These are phyloP conservation scores for Chamaecrista fasciculata DNA, from an alignment of 306 rosid species.

Conservation along the genomic window DNA sequence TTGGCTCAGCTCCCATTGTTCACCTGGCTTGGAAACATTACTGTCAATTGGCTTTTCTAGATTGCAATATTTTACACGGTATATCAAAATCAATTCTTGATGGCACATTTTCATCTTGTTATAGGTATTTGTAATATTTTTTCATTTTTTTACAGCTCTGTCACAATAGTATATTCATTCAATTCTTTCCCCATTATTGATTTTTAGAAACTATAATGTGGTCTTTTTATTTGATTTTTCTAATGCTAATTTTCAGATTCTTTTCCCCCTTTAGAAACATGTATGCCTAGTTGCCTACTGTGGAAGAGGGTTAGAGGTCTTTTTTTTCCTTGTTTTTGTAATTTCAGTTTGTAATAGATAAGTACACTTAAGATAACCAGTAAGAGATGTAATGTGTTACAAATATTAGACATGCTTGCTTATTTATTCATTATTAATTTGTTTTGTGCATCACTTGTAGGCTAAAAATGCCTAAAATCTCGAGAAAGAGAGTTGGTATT, in stretches of 20 bases:
- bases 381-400: no score
- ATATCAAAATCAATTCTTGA: conserved; percentile 32
- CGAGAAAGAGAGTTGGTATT: no score
- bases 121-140: not conserved
- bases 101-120: not conserved
- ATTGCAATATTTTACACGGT: conserved; percentile 28
- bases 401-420: no score
- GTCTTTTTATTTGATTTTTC: conserved; percentile 1
- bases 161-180: not conserved
- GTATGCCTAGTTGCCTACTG: no score
- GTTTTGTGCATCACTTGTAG: no score
- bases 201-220: conserved; percentile 22
- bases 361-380: no score
- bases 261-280: no score
- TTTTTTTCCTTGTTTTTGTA: no score
- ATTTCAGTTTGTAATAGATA: no score
- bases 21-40: conserved; percentile 89
- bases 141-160: not conserved
- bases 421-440: no score
- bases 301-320: no score
- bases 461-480: no score
- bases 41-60: conserved; percentile 87
- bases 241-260: not conserved
- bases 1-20: conserved; percentile 91
- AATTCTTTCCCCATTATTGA: conserved; percentile 2